Evolutionary conservation across 495 filamentous ascomycete genomes (phyloP), one percentile per base, ranked within the genome.

Genomic region (Daldinia grandis): DNA sequence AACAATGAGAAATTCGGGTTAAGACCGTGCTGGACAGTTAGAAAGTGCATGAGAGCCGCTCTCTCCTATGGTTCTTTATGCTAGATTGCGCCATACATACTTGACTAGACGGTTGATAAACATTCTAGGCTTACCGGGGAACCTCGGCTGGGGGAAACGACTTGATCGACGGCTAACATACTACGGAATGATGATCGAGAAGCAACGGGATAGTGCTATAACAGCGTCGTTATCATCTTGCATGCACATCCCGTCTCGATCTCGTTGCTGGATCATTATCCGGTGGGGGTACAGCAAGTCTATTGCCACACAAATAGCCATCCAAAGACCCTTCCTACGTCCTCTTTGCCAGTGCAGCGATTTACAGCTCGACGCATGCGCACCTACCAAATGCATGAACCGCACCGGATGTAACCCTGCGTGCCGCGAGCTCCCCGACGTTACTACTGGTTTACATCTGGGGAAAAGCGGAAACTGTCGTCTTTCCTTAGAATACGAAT

Each of bases 321-420:
- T 72, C 31, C 57, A 27, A 38, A 47, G 25, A 40, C 30, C 64
- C 40, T 66, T 49, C 44, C 59, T 71, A 66, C 59, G 56, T 69
- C 49, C 40, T 57, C 35, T 47, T 19, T 49, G 40, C 38, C 64
- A 40, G 19, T 51, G 51, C 42, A 62, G 57, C 49, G 51, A 68
- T 65, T 64, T 69, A 57, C 65, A 65, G 60, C 64, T 67, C 51
- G 64, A 65, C 57, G 49, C 70, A 73, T 73, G 70, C 69, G 68
- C 67, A 64, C 58, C 60, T 68, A 30, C 49, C 27, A 28, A 53
- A 72, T 72, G 69, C 70, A 68, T 72, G 64, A 72, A 72, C 69
- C 51, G 51, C 58, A 58, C 58, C 60, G 70, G 65, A 73, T 73
- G 70, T 38, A 62, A 73, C 70, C 28, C 64, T 68, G 55, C 64